Evolutionary conservation across 1,284 basidiomycete genomes (phyloP).

Genomic region (Earliella scabrosa): DNA sequence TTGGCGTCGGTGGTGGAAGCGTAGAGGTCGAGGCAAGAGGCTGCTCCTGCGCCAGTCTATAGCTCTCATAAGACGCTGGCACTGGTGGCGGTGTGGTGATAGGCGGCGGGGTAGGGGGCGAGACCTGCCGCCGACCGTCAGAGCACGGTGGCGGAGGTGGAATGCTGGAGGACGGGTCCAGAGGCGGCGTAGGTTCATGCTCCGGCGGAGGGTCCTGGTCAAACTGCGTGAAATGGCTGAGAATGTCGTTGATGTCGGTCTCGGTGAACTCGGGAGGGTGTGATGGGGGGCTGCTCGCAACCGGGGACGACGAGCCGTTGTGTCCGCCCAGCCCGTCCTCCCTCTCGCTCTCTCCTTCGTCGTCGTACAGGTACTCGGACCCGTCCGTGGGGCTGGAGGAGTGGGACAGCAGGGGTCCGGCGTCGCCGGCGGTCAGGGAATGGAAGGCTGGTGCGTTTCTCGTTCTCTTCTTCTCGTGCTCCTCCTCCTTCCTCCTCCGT

Average conservation of each 20-base stretch:
- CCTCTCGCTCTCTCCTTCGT: constrained; percentile 28
- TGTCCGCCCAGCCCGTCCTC: constrained; percentile 32
- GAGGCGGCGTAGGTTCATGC: constrained; percentile 12
- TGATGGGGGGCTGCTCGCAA: constrained; percentile 14
- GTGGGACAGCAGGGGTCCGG: constrained; percentile 21
- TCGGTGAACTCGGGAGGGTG: constrained; percentile 45
- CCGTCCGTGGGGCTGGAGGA: constrained; percentile 45
- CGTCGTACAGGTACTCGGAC: constrained; percentile 59
- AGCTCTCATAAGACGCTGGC: constrained; percentile 13
- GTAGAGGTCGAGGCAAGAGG: constrained; percentile 54
- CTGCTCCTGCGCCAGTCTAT: constrained; percentile 27
- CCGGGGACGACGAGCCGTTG: constrained; percentile 31
- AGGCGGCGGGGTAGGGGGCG: constrained; percentile 8
- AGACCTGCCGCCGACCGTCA: background rate
- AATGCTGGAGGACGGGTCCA: constrained; percentile 12
- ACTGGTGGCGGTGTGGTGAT: constrained; percentile 1
- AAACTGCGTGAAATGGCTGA: constrained; percentile 72
- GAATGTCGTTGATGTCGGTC: constrained; percentile 75
- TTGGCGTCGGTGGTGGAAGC: constrained; percentile 29
- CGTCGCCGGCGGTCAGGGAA: constrained; percentile 64
- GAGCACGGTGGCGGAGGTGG: constrained; percentile 6
- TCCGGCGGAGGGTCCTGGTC: constrained; percentile 51
- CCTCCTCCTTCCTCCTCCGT: constrained; percentile 45
- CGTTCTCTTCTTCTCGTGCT: constrained; percentile 57
- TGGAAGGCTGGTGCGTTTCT: constrained; percentile 76